Conservation (phyloP, 208 protist genomes). For the Trypanosoma conorhini region DNA sequence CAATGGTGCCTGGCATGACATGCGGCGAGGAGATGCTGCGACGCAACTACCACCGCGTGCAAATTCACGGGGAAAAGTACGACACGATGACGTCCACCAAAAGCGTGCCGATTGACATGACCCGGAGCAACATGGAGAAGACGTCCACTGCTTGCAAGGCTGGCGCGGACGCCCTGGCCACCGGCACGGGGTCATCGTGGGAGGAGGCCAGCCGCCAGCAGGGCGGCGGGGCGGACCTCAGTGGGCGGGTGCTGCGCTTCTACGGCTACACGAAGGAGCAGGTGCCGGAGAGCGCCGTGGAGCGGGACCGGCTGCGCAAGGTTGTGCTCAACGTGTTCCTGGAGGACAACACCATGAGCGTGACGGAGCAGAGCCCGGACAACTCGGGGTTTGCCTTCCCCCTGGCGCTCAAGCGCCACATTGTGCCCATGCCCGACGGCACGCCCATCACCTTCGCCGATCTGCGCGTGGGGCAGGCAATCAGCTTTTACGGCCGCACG, state of each 20-base stretch:
- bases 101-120: constrained; percentile 63
- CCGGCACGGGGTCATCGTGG: constrained; percentile 6
- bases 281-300: constrained; percentile 93
- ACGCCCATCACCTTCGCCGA: constrained; percentile 76
- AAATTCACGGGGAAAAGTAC: constrained; percentile 50
- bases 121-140: constrained; percentile 24
- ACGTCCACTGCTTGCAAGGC: constrained; percentile 35
- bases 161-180: constrained; percentile 11
- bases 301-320: constrained; percentile 92
- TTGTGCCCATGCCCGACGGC: constrained; percentile 79
- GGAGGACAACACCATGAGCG: constrained; percentile 96
- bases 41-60: constrained; percentile 84
- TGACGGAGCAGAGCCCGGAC: constrained; percentile 91
- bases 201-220: constrained; percentile 6
- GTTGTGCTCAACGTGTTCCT: constrained; percentile 94
- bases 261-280: constrained; percentile 95
- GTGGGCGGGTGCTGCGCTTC: constrained; percentile 92
- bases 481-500: constrained; percentile 94
- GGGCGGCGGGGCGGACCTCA: constrained; percentile 41
- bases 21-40: constrained; percentile 91
- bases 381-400: constrained; percentile 96
- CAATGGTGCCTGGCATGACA: constrained; percentile 88
- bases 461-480: constrained; percentile 86
- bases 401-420: constrained; percentile 90
- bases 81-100: constrained; percentile 51